Evolutionary conservation across 2,329 filamentous ascomycete species (phyloP), one percentile per base, ranked within the genome.

Genomic region (Ophiobolus disseminans): DNA sequence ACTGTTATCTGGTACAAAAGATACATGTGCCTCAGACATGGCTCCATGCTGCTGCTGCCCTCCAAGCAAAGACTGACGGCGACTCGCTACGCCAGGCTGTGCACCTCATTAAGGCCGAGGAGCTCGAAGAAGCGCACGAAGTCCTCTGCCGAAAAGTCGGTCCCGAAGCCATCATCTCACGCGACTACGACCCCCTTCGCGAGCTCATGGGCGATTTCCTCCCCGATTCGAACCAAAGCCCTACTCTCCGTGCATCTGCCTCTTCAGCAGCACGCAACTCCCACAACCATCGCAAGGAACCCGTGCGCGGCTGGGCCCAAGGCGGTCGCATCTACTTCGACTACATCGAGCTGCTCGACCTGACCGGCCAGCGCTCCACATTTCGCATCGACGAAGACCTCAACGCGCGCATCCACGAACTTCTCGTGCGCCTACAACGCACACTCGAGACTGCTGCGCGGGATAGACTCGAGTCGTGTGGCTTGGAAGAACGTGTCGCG

Each of bases 1-100:
- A 86, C 72, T 76, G 74, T 9, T 80, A 82, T 11, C 77, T 94
- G 17, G 82, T 82, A 0, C 76, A 81, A 35, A 84, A 83, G 23
- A 83, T 92, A 43, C 82, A 84, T 55, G 83, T 97, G 32, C 91
- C 93, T 0, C 74, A 80, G 1, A 73, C 82, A 3, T 96, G 93
- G 91, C 81, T 97, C 40, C 96, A 90, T 85, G 85, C 90, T 50
- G 90, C 94, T 14, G 90, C 92, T 67, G 92, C 92, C 10, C 80
- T 93, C 11, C 88, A 88, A 72, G 91, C 91, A 74, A 88, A 89
- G 53, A 86, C 86, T 48, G 84, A 86, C 37, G 84, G 82, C 63
- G 84, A 86, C 55, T 85, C 92, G 68, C 49, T 70, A 7, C 50
- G 57, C 4, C 80, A 88, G 9, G 81, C 80, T 36, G 78, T 80